A percentile compares a stretch with the other conserved stretches of the same genome.
Conservation (phyloP, 2,329 filamentous ascomycete species). For the Stemphylium vesicarium region DNA sequence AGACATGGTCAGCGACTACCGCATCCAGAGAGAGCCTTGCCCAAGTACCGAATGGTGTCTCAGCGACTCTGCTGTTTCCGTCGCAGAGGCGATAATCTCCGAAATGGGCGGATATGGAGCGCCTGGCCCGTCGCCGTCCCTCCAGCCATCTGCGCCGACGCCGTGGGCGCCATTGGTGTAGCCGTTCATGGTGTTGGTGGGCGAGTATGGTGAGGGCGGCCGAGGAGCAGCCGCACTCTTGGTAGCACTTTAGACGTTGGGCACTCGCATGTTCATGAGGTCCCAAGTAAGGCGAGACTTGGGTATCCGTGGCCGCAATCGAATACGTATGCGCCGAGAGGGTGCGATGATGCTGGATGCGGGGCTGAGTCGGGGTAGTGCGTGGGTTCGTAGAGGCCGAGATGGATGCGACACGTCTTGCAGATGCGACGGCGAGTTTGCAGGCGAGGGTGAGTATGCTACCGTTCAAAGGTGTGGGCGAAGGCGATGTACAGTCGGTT, state of each 20-base stretch:
- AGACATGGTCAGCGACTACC: constrained; percentile 21
- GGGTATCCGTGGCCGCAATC: constrained; percentile 7
- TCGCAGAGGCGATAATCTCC: constrained; percentile 52
- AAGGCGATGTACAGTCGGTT: not conserved
- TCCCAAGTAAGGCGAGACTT: not conserved
- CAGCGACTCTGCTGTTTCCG: constrained; percentile 42
- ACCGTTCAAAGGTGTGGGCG: not conserved
- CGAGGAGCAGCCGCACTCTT: constrained; percentile 50
- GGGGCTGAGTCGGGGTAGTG: constrained; percentile 12
- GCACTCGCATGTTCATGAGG: constrained; percentile 34
- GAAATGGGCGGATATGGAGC: constrained; percentile 49
- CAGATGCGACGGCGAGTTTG: not conserved
- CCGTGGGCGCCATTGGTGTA: constrained; percentile 25
- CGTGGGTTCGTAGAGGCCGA: not conserved
- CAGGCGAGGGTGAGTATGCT: not conserved
- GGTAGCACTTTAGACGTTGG: constrained; percentile 33
- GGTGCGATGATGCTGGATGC: constrained; percentile 9
- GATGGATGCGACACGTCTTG: constrained; percentile 1
- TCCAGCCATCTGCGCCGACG: constrained; percentile 30
- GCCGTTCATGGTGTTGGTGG: constrained; percentile 41
- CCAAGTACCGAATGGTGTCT: constrained; percentile 37
- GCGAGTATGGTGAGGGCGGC: constrained; percentile 37
- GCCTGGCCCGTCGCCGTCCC: constrained; percentile 33
- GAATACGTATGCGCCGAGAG: constrained; percentile 13
- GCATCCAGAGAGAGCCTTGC: not conserved